phyloP scores from a whole-genome alignment of 179 eudicot species.

The Silene vulgaris region DNA sequence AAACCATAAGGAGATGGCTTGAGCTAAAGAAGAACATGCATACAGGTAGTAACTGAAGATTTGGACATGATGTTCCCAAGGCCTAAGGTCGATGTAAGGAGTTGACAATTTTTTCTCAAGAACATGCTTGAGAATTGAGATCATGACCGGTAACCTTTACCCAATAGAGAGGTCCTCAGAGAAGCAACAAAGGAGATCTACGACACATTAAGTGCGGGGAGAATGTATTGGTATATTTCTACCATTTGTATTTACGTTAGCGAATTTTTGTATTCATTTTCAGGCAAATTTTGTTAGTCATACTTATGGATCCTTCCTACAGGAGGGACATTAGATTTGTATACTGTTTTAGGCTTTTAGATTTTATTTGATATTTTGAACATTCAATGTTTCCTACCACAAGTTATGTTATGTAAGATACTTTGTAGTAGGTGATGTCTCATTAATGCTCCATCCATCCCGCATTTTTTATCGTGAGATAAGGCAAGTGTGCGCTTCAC shows the following conservation, averaged over 20 bases:
- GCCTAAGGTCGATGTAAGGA: no score
- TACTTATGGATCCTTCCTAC: background rate
- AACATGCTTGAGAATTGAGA: no score
- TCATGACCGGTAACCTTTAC: background rate
- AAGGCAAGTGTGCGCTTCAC: no score
- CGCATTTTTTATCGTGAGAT: no score
- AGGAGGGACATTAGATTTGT: background rate
- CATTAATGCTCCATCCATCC: no score
- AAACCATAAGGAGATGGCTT: background rate
- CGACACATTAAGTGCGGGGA: background rate
- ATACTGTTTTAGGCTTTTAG: background rate
- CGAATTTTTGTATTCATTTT: background rate
- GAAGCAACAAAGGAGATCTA: background rate
- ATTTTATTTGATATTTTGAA: background rate
- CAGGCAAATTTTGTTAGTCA: background rate
- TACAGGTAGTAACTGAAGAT: background rate
- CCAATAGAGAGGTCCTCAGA: background rate
- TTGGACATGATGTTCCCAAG: no score
- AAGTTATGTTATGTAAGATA: background rate
- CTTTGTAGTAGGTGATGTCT: background rate
- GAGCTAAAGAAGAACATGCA: background rate
- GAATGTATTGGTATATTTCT: background rate
- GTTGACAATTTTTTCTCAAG: background rate
- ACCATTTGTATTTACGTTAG: background rate
- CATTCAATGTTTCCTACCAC: background rate